phyloP scores from a whole-genome alignment of 768 basidiomycete species.

The Galerina marginata region DNA sequence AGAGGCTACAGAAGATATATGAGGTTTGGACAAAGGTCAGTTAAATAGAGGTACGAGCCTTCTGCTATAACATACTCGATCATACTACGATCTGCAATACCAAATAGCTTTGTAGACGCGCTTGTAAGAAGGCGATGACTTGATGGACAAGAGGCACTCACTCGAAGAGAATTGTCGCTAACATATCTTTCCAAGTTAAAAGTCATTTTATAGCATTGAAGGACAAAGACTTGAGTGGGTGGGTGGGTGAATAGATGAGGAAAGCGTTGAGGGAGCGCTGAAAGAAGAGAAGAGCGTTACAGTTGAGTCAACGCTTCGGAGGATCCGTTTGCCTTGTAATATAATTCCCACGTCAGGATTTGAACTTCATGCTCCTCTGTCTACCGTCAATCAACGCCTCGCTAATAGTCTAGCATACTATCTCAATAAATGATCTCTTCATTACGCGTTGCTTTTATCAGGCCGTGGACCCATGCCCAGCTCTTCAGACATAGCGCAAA shows the following conservation, averaged over 20 bases:
- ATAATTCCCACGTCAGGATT: too few species aligned
- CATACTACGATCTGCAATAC: conserved; percentile 81
- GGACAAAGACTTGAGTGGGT: too few species aligned
- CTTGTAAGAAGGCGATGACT: conserved; percentile 1
- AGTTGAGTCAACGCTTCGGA: too few species aligned
- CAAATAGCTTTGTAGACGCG: conserved; percentile 64
- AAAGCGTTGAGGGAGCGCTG: background rate
- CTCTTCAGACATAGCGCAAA: background rate
- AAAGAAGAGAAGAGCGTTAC: conserved; percentile 39
- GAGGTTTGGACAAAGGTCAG: background rate
- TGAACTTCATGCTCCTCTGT: too few species aligned
- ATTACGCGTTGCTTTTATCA: background rate
- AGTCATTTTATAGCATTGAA: conserved; percentile 48
- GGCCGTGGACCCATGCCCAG: background rate
- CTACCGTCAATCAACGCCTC: too few species aligned
- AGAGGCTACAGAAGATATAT: conserved; percentile 55
- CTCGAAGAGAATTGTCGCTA: conserved; percentile 77
- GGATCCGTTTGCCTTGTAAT: too few species aligned
- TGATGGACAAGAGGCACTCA: conserved; percentile 38
- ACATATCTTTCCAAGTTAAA: conserved; percentile 72
- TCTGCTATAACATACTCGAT: conserved; percentile 89
- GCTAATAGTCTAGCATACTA: too few species aligned
- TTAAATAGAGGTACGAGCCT: conserved; percentile 47
- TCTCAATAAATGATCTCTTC: background rate
- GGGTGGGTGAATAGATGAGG: background rate